Evolutionary conservation across 768 basidiomycete species (phyloP), one percentile per base, ranked within the genome.

Genomic region (Suillus bovinus): DNA sequence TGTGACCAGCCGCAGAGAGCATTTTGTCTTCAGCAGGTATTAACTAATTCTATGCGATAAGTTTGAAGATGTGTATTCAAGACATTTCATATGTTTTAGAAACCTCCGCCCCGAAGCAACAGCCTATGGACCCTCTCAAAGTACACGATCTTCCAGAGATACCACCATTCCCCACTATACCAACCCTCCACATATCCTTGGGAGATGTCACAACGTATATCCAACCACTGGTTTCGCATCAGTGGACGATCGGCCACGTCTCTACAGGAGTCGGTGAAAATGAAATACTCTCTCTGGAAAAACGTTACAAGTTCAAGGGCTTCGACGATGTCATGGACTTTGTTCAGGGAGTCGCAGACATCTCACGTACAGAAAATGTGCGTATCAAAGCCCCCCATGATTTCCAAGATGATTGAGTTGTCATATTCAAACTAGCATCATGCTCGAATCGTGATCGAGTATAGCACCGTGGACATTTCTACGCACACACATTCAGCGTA

Each of bases 111-210:
- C 17, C 69, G 70, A 33, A 62, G n/a, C 34, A 63, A 20, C 7
- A 38, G 16, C 54, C n/a, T 24, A 7, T 4, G 24, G 3, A 1
- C 27, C 17, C 36, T 29, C 6, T 56, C 10, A 38, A 56, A 29
- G 36, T 20, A 14, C 38, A 56, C 3, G 58, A 53, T 22, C 44
- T 75, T 42, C 75, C 74, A 29, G 63, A 70, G 13, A 58, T 74
- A 22, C 71, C 76, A 13, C 59, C 36, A 13, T 49, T 73, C 53
- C 74, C 78, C 11, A 22, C 59, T 42, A 78, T 70, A 54, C 75
- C 77, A 29, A 77, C 77, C 7, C 72, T 72, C 38, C 77, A 78
- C 64, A 69, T 83, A 59, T 50, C 41, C 17, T 67, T 71, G 20
- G 53, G 62, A 2, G 78, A 81, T 16, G 62, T 79, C 14, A 68